Conservation (phyloP, 305 asterid species). For the Striga hermonthica region DNA sequence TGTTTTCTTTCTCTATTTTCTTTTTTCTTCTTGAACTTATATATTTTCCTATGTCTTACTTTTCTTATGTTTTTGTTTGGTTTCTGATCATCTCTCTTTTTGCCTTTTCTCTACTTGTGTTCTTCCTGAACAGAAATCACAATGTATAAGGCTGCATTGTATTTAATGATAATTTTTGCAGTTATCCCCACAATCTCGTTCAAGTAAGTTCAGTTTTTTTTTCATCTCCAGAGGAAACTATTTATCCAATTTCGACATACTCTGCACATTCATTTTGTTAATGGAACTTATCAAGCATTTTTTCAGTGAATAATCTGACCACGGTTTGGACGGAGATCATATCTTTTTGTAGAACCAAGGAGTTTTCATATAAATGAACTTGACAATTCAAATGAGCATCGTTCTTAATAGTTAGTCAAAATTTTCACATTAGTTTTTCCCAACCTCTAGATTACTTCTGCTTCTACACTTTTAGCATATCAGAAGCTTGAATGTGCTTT, state of each 20-base stretch:
- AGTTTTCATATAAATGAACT: constrained; percentile 1
- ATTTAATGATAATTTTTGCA: constrained; percentile 64
- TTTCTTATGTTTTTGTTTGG: constrained; percentile 18
- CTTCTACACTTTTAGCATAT: constrained; percentile 27
- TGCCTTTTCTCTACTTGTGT: constrained; percentile 13
- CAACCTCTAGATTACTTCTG: constrained; percentile 18
- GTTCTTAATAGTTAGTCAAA: constrained; percentile 9
- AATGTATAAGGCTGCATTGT: constrained; percentile 51
- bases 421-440: constrained; percentile 17
- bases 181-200: constrained; percentile 76
- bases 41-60: constrained; percentile 1
- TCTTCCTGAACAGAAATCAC: constrained; percentile 52
- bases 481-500: constrained; percentile 27
- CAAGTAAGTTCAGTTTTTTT: constrained; percentile 59
- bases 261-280: background rate
- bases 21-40: background rate
- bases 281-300: background rate
- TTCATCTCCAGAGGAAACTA: constrained; percentile 10
- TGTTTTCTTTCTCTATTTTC: too few species aligned
- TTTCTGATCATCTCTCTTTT: constrained; percentile 17
- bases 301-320: too few species aligned
- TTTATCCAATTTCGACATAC: constrained; percentile 16
- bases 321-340: constrained; percentile 12
- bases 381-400: constrained; percentile 10
- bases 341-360: background rate